Base-by-base conservation (phyloP, 768 basidiomycete genomes). In the Mrakia blollopis region DNA sequence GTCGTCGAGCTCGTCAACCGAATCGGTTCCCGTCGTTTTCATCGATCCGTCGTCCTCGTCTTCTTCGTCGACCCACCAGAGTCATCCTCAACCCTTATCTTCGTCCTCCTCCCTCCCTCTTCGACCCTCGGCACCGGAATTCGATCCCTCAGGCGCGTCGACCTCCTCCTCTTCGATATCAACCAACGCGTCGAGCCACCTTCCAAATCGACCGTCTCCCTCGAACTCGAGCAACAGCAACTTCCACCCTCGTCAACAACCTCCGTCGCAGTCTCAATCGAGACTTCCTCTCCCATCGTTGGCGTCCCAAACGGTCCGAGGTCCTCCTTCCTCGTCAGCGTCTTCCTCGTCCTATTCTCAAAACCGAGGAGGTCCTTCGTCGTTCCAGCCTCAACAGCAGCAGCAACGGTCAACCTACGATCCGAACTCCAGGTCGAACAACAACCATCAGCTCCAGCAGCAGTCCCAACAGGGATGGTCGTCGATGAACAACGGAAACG, bases 21-120 rank as follows among this genome's bases (percentile, higher is more conserved):
- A 77, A 25, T 77, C 76, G 21, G 76, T 77, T 4, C 76, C 76
- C 5, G 76, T 77, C 50, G 72, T 77, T 13, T 77, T 77, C 60
- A 50, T 73, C 70, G 72, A 72, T 25, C 71, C 52, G 0, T 60
- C 41, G n/a, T 72, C 75, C 11, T 47, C 50, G 7, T 25, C 39
- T 6, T 35, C 41, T 13, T 70, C 69, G 18, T 16, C 63, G 1
- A 68, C 9, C 11, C 60, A 32, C 47, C 44, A 41, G n/a, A 54
- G 47, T 32, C 41, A 73, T 63, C 47, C 57, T 30, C 52, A 57
- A 10, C 35, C 50, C 8, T 10, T 28, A 21, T 50, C 73, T 13
- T 62, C 62, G 28, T 16, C 41, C 3, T 28, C 44, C 2, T 44
- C 68, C 23, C 75, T 70, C 13, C 71, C 76, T 39, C 76, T 77